Evolutionary conservation across 108 stramenopile species (phyloP).

Genomic region (Bacterosira constricta): DNA sequence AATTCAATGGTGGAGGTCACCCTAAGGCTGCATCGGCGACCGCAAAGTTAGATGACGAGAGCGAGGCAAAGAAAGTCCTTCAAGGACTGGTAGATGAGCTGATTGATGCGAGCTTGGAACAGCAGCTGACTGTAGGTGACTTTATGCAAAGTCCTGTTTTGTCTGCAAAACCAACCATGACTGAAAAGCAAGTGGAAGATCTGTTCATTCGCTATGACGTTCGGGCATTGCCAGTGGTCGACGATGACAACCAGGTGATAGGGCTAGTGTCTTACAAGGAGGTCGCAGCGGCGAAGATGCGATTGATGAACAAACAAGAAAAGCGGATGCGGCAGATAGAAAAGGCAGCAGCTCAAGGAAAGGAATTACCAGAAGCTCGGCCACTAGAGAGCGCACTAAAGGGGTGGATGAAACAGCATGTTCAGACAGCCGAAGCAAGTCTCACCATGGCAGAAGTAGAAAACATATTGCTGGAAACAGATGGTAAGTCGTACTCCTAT

Average conservation of each 20-base stretch:
- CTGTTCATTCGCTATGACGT: constrained; percentile 84
- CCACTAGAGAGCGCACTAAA: constrained; percentile 74
- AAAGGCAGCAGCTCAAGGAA: constrained; percentile 42
- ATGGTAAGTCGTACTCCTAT: constrained; percentile 39
- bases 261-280: constrained; percentile 91
- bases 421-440: constrained; percentile 71
- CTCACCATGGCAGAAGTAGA: constrained; percentile 87
- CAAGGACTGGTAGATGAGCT: constrained; percentile 74
- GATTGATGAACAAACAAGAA: constrained; percentile 61
- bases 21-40: constrained; percentile 89
- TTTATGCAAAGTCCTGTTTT: constrained; percentile 89
- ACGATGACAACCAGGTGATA: constrained; percentile 80
- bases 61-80: constrained; percentile 69
- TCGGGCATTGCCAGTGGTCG: constrained; percentile 87
- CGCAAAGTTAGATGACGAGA: constrained; percentile 68
- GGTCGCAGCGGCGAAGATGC: constrained; percentile 81
- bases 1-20: constrained; percentile 87
- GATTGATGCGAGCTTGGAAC: constrained; percentile 58
- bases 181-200: constrained; percentile 86
- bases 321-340: constrained; percentile 45
- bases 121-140: constrained; percentile 78
- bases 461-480: constrained; percentile 75
- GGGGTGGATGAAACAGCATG: constrained; percentile 92
- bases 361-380: constrained; percentile 50
- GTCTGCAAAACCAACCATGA: constrained; percentile 76